These are phyloP conservation scores for Stachybotrys chartarum DNA, from an alignment of 2,329 filamentous ascomycete species.

Conservation along the genomic window DNA sequence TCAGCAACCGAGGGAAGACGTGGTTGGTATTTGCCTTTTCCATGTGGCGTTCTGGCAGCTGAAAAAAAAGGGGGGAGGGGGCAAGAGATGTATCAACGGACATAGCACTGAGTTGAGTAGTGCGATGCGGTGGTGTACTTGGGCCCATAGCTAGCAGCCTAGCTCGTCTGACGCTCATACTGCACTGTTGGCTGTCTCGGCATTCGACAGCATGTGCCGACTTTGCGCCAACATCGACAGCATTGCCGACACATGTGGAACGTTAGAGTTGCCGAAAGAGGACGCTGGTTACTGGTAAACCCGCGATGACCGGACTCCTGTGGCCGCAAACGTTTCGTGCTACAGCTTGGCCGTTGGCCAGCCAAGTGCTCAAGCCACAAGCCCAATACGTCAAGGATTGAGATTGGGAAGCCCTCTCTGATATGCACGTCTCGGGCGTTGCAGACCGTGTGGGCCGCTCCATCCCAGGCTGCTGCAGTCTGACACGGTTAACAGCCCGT, in stretches of 20 bases:
- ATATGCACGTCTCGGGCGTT: too few relatives aligned
- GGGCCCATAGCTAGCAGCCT: background rate
- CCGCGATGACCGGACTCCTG: background rate
- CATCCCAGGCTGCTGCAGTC: too few relatives aligned
- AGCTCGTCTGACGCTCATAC: background rate
- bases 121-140: background rate
- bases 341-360: background rate
- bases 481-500: too few relatives aligned
- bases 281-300: background rate
- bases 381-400: too few relatives aligned
- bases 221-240: background rate
- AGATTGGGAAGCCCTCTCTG: too few relatives aligned
- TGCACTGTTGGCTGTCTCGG: background rate
- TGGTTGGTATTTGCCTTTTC: background rate
- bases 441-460: too few relatives aligned
- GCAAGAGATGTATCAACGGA: background rate
- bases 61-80: background rate
- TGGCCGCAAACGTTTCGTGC: background rate
- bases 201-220: background rate
- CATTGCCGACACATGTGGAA: background rate
- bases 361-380: too few relatives aligned
- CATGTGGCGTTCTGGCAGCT: background rate
- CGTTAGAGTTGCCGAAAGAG: background rate
- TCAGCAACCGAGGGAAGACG: background rate
- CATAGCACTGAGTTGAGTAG: background rate